These are phyloP conservation scores for Phialemoniopsis sp. DNA, from an alignment of 2,329 filamentous ascomycete genomes.

Conservation along the genomic window DNA sequence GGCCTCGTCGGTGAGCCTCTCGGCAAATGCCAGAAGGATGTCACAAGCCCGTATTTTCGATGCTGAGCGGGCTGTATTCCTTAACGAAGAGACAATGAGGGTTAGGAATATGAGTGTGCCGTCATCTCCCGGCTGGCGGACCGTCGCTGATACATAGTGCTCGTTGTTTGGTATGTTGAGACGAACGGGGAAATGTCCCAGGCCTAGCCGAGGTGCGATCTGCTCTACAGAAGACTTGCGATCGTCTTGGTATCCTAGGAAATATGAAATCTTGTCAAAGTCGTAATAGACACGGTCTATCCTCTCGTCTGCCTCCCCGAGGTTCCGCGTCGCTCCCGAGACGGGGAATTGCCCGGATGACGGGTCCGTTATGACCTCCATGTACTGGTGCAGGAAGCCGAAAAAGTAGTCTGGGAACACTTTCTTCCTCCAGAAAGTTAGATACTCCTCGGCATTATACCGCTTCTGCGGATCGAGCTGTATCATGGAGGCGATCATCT, in stretches of 20 bases:
- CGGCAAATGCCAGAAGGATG: slow-evolving; percentile 84
- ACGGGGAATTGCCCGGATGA: slow-evolving; percentile 72
- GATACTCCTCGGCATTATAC: slow-evolving; percentile 89
- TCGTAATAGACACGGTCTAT: slow-evolving; percentile 92
- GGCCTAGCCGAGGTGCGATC: slow-evolving; percentile 42
- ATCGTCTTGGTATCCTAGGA: slow-evolving; percentile 70
- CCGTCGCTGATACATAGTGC: slow-evolving; percentile 58
- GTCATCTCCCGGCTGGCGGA: slow-evolving; percentile 68
- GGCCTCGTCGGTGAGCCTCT: slow-evolving; percentile 88
- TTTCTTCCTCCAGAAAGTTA: slow-evolving; percentile 87
- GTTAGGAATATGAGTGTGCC: slow-evolving; percentile 91
- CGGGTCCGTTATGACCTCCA: slow-evolving; percentile 91
- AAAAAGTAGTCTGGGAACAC: slow-evolving; percentile 97
- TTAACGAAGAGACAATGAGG: slow-evolving; percentile 79
- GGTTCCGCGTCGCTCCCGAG: slow-evolving; percentile 63
- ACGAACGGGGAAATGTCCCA: slow-evolving; percentile 72
- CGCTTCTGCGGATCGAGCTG: slow-evolving; percentile 87
- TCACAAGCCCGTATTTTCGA: slow-evolving; percentile 87
- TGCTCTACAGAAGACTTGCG: slow-evolving; percentile 12
- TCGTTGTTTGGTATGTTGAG: slow-evolving; percentile 85
- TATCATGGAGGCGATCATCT: slow-evolving; percentile 94
- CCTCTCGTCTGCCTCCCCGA: slow-evolving; percentile 85
- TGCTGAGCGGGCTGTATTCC: slow-evolving; percentile 85
- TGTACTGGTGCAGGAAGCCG: slow-evolving; percentile 94
- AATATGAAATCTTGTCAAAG: slow-evolving; percentile 97